phyloP scores from a whole-genome alignment of 208 protist genomes.

The Acanthamoeba healyi region DNA sequence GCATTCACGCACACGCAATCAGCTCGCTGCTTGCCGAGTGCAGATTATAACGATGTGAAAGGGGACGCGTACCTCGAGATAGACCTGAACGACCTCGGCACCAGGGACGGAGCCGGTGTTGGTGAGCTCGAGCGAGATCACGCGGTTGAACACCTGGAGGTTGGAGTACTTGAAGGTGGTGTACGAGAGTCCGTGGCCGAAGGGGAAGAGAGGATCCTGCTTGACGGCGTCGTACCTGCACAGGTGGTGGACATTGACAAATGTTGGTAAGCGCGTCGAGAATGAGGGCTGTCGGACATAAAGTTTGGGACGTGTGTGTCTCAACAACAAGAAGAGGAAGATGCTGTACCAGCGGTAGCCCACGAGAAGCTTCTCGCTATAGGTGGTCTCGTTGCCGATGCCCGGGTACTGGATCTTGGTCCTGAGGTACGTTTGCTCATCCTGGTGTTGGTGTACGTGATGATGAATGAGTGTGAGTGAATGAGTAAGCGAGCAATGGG shows the following conservation, averaged over 20 bases:
- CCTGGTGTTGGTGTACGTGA: neutral
- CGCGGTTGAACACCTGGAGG: constrained; percentile 27
- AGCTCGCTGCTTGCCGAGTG: neutral
- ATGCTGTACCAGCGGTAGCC: constrained; percentile 77
- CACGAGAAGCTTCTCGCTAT: constrained; percentile 79
- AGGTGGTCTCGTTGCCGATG: constrained; percentile 67
- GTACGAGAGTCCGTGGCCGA: constrained; percentile 86
- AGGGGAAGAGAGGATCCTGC: constrained; percentile 78
- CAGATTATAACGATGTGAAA: neutral
- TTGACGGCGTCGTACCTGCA: constrained; percentile 78
- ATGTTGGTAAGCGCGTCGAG: too few relatives aligned
- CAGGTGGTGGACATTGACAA: neutral
- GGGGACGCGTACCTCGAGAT: constrained; percentile 29
- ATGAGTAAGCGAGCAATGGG: too few relatives aligned
- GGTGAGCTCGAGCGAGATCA: constrained; percentile 56
- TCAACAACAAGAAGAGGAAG: neutral
- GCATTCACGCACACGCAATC: neutral
- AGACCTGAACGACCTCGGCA: constrained; percentile 78
- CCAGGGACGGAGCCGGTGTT: constrained; percentile 76
- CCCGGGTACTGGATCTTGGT: constrained; percentile 81
- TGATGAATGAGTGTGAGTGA: neutral
- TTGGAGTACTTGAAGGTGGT: constrained; percentile 82
- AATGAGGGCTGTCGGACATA: too few relatives aligned
- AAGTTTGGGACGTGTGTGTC: too few relatives aligned
- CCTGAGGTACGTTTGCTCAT: constrained; percentile 31